phyloP scores from a whole-genome alignment of 2,329 filamentous ascomycete genomes.

The Ceratocystis destructans region DNA sequence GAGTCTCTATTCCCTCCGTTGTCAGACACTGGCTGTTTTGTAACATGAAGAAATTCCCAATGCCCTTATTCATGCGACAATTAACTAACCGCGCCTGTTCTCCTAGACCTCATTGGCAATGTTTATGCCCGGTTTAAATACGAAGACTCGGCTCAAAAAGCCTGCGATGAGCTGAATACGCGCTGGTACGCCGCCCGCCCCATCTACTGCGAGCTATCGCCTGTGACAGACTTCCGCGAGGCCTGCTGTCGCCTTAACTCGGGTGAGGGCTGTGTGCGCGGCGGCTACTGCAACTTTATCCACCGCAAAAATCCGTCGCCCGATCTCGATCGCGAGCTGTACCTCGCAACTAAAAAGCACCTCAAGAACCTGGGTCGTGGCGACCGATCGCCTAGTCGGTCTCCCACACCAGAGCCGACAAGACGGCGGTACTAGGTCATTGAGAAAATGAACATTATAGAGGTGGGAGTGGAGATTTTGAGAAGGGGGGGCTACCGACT shows the following conservation, averaged over 20 bases:
- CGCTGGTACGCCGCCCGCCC: slow-evolving; percentile 95
- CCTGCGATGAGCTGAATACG: slow-evolving; percentile 85
- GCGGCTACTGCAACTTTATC: slow-evolving; percentile 98
- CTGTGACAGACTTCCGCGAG: slow-evolving; percentile 95
- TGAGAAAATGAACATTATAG: background rate
- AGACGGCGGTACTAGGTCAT: slow-evolving; percentile 49
- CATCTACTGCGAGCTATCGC: slow-evolving; percentile 94
- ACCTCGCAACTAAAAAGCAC: slow-evolving; percentile 92
- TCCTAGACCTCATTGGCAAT: slow-evolving; percentile 81
- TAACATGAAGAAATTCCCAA: background rate
- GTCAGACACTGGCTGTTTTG: background rate
- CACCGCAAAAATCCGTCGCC: slow-evolving; percentile 87
- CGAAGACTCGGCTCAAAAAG: slow-evolving; percentile 86
- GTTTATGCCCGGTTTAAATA: slow-evolving; percentile 99
- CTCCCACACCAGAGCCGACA: slow-evolving; percentile 73
- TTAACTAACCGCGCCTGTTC: slow-evolving; percentile 21
- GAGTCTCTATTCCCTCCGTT: slow-evolving; percentile 28
- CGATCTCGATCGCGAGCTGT: slow-evolving; percentile 78
- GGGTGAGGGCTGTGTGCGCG: slow-evolving; percentile 88
- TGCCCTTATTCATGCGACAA: too few species aligned
- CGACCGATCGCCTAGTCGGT: slow-evolving; percentile 65
- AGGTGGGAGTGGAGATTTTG: too few species aligned
- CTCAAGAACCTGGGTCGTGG: slow-evolving; percentile 72
- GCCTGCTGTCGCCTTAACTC: slow-evolving; percentile 90
- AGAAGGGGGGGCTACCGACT: background rate